These are phyloP conservation scores for Ophiosphaerella herpotricha DNA, from an alignment of 2,329 filamentous ascomycete species.

Conservation along the genomic window DNA sequence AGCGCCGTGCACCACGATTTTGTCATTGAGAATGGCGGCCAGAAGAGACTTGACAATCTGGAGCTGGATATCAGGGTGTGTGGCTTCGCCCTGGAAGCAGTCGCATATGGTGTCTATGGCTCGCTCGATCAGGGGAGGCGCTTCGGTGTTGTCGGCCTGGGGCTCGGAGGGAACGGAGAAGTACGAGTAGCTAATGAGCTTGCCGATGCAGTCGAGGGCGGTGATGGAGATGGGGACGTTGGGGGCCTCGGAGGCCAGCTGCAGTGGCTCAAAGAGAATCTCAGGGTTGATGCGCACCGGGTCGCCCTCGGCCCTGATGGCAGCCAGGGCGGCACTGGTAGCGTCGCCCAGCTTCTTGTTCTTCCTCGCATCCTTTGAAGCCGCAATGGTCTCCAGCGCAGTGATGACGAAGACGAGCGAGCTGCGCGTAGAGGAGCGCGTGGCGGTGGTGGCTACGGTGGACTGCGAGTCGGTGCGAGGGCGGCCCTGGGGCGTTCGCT, in stretches of 20 bases:
- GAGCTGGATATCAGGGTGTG: slow-evolving; percentile 87
- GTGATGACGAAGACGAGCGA: slow-evolving; percentile 96
- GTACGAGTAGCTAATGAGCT: slow-evolving; percentile 98
- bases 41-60: slow-evolving; percentile 98
- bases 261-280: slow-evolving; percentile 86
- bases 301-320: slow-evolving; percentile 80
- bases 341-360: slow-evolving; percentile 83
- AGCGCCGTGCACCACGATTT: slow-evolving; percentile 96
- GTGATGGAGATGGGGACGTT: slow-evolving; percentile 86
- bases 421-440: slow-evolving; percentile 72
- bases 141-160: slow-evolving; percentile 39
- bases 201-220: slow-evolving; percentile 96
- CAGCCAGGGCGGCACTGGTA: slow-evolving; percentile 77
- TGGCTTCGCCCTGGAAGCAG: slow-evolving; percentile 96
- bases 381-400: slow-evolving; percentile 87
- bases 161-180: slow-evolving; percentile 72
- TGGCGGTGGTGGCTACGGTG: slow-evolving; percentile 55
- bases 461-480: slow-evolving; percentile 65
- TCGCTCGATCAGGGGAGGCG: slow-evolving; percentile 85
- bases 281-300: slow-evolving; percentile 84
- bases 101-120: slow-evolving; percentile 99
- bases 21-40: slow-evolving; percentile 95
- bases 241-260: slow-evolving; percentile 84
- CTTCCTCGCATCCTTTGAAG: slow-evolving; percentile 87
- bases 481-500: slow-evolving; percentile 38